Evolutionary conservation across 331 rosid genomes (phyloP).

Genomic region (Acacia pycnantha): DNA sequence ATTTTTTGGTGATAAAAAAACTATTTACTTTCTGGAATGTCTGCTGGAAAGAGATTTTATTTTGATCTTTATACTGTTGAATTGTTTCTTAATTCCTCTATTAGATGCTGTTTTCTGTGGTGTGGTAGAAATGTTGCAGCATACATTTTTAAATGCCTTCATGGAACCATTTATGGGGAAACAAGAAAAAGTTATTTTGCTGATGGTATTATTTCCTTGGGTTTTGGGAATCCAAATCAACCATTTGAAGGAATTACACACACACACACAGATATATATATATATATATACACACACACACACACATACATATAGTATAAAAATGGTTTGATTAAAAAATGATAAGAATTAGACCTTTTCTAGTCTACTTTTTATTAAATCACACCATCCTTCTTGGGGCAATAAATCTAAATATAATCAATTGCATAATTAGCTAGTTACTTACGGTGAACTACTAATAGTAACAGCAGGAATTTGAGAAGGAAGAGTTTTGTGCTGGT

Average conservation of each 20-base stretch:
- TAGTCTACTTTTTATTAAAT: not conserved
- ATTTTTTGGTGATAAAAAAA: not conserved
- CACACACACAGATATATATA: not conserved
- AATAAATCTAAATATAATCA: not conserved
- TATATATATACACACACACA: not conserved
- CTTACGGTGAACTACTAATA: not conserved
- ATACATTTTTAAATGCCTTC: too few relatives aligned
- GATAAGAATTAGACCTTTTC: not conserved
- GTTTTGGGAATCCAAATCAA: conserved; percentile 5
- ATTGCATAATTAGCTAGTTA: not conserved
- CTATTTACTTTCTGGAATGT: not conserved
- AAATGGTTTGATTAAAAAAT: not conserved
- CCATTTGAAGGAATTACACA: not conserved
- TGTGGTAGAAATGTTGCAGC: too few relatives aligned
- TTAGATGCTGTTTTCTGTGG: too few relatives aligned
- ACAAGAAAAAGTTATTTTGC: too few relatives aligned
- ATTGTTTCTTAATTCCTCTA: not conserved
- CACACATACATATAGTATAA: too few relatives aligned
- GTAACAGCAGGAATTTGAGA: not conserved
- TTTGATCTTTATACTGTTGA: not conserved
- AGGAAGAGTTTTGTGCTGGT: not conserved
- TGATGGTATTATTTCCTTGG: too few relatives aligned
- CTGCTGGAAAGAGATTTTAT: not conserved
- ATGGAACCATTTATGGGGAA: too few relatives aligned
- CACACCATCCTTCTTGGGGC: not conserved